Conservation (phyloP, 345 rosid species). For the Corchorus capsularis region DNA sequence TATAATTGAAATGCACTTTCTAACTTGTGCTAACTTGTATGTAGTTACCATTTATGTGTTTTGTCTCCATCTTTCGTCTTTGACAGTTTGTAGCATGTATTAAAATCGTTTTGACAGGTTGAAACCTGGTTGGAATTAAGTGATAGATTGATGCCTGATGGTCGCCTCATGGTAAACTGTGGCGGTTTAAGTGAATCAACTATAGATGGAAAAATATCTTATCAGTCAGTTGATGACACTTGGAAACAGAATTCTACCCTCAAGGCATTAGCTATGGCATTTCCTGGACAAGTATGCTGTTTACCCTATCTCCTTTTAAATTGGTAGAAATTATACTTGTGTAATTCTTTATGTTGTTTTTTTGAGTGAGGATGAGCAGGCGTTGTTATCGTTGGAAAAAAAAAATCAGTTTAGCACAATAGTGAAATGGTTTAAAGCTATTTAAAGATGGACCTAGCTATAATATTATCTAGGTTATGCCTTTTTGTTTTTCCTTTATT, state of each 20-base stretch:
- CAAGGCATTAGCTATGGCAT: slow-evolving; percentile 62
- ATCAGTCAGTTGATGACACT: slow-evolving; percentile 30
- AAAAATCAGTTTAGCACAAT: not conserved
- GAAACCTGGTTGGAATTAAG: slow-evolving; percentile 64
- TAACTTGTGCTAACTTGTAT: not conserved
- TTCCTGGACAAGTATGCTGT: slow-evolving; percentile 61
- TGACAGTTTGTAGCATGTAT: not conserved
- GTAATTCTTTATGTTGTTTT: not conserved
- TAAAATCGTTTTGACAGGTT: slow-evolving; percentile 37
- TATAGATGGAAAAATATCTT: slow-evolving; percentile 23
- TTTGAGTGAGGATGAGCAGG: not conserved
- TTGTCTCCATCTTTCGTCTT: not conserved
- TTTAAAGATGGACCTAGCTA: not conserved
- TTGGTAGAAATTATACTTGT: not conserved
- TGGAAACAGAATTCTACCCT: slow-evolving; percentile 64
- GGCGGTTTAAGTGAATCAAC: slow-evolving; percentile 53
- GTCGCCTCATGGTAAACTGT: slow-evolving; percentile 84
- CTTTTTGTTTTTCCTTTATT: not conserved
- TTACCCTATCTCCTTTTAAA: slow-evolving; percentile 6
- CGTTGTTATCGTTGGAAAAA: not conserved
- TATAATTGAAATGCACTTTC: not conserved
- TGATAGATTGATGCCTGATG: slow-evolving; percentile 63
- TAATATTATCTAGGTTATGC: not conserved
- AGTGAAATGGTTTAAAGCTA: not conserved
- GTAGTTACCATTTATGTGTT: not conserved